These are phyloP conservation scores for Lepiota brunneoincarnata DNA, from an alignment of 768 basidiomycete genomes.

Conservation along the genomic window DNA sequence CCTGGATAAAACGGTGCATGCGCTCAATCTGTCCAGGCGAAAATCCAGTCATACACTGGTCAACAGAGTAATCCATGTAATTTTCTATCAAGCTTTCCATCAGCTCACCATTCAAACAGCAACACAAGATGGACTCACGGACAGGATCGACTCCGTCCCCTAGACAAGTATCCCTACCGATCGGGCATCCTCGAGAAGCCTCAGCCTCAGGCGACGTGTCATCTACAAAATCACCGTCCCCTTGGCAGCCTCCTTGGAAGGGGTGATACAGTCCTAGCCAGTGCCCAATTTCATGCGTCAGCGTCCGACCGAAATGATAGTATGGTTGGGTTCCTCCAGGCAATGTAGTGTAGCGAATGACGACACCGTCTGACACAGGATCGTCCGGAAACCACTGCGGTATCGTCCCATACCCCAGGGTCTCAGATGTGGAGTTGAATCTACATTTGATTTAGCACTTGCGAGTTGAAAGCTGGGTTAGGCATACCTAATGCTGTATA, in stretches of 20 bases:
- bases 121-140: conserved; percentile 23
- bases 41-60: conserved; percentile 43
- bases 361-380: conserved; percentile 45
- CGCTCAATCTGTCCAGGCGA: conserved; percentile 41
- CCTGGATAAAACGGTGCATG: conserved; percentile 21
- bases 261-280: conserved; percentile 51
- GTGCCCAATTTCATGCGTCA: conserved; percentile 50
- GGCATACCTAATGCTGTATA: conserved; percentile 34
- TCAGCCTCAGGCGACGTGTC: conserved; percentile 41
- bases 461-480: background rate
- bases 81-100: conserved; percentile 24
- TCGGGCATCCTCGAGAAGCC: conserved; percentile 35
- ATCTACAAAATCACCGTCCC: conserved; percentile 36
- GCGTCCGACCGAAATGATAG: conserved; percentile 43
- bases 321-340: conserved; percentile 36
- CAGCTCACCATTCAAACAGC: background rate
- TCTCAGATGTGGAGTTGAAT: conserved; percentile 21
- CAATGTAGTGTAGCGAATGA: conserved; percentile 32
- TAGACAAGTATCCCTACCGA: conserved; percentile 28
- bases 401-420: conserved; percentile 48
- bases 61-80: conserved; percentile 49
- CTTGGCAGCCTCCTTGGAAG: conserved; percentile 35
- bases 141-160: conserved; percentile 36
- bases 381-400: conserved; percentile 34
- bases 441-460: conserved; percentile 15